A percentile compares a stretch with the other conserved stretches of the same genome.
These are phyloP conservation scores for Hondaea fermentalgiana DNA, from an alignment of 108 stramenopile species.

Conservation along the genomic window DNA sequence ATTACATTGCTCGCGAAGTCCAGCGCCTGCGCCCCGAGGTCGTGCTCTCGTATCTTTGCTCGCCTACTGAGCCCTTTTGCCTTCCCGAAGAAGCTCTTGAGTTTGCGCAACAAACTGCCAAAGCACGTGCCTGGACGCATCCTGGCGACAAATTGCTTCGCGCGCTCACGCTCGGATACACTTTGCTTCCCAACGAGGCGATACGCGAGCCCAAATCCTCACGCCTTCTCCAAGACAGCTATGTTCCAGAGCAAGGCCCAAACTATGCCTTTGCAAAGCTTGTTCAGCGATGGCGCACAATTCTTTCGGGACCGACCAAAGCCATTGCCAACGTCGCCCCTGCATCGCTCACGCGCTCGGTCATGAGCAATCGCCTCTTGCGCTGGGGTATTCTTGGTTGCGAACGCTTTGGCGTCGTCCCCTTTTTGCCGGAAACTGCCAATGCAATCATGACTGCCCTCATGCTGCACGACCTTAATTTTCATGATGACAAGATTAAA, in stretches of 20 bases:
- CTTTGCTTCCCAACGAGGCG: not conserved
- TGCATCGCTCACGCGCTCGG: not conserved
- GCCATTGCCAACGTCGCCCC: constrained; percentile 13
- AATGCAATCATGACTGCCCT: constrained; percentile 14
- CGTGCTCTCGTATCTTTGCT: not conserved
- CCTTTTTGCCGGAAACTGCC: not conserved
- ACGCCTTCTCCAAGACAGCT: not conserved
- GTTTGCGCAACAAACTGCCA: not conserved
- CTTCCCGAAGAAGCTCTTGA: not conserved
- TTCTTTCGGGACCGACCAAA: not conserved
- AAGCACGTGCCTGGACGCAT: not conserved
- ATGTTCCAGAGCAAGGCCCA: not conserved
- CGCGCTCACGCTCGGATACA: not conserved
- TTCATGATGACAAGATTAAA: not conserved
- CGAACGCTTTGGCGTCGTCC: not conserved
- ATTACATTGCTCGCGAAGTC: not conserved
- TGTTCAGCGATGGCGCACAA: not conserved
- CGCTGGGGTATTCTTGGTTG: not conserved
- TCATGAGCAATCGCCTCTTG: not conserved
- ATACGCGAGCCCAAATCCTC: not conserved
- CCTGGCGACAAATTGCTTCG: not conserved
- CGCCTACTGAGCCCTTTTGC: not conserved
- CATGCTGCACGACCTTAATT: not conserved
- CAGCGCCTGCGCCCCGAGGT: not conserved
- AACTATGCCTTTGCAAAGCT: not conserved